Evolutionary conservation across 805 yeast species (phyloP).

Genomic region (Candida coquimbonensis): DNA sequence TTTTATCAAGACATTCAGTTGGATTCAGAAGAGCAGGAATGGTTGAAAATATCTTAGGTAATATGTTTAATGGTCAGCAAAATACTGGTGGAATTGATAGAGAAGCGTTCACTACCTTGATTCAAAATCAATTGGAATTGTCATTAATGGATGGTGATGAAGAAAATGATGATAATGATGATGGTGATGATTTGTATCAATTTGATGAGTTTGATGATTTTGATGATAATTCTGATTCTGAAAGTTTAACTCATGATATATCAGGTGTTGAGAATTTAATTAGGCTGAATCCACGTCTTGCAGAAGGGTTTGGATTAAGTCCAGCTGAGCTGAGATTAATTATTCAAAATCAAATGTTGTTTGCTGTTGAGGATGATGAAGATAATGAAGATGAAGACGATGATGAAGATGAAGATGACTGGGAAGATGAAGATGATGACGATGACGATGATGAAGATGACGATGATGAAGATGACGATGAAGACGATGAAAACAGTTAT

Average conservation of each 20-base stretch:
- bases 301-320: too few relatives aligned
- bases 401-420: not conserved
- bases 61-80: not conserved
- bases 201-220: not conserved
- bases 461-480: not conserved
- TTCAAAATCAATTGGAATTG: not conserved
- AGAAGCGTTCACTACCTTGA: not conserved
- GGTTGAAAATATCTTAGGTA: not conserved
- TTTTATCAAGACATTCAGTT: conserved; percentile 28
- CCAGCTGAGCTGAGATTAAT: too few relatives aligned
- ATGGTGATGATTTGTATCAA: not conserved
- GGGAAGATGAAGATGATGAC: not conserved
- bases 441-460: not conserved
- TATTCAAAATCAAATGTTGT: not conserved
- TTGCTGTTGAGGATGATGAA: not conserved
- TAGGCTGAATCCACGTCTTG: too few relatives aligned
- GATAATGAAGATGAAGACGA: conserved; percentile 1
- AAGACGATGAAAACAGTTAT: not conserved
- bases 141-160: not conserved
- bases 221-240: not conserved
- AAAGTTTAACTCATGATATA: not conserved
- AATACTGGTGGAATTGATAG: not conserved
- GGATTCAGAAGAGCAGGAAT: not conserved
- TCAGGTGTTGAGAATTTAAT: too few relatives aligned
- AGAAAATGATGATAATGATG: conserved; percentile 1